These are phyloP conservation scores for Diaporthe caulivora DNA, from an alignment of 2,329 filamentous ascomycete genomes.

Conservation along the genomic window DNA sequence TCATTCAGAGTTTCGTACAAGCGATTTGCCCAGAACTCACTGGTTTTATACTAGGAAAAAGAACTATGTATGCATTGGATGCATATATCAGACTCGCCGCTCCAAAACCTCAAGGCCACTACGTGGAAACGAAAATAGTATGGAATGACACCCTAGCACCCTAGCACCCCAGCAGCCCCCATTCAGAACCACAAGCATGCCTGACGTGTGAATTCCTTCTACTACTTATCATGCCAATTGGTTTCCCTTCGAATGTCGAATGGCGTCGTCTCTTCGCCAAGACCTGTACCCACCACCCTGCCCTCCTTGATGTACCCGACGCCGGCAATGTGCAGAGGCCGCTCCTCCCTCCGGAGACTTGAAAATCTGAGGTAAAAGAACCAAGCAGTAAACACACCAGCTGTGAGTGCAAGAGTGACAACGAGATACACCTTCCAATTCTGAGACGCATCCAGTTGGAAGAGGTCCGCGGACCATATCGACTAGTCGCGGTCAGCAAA, in stretches of 20 bases:
- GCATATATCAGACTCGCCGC: too few species aligned
- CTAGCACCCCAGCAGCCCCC: too few species aligned
- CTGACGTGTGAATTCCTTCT: neutral
- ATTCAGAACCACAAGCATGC: too few species aligned
- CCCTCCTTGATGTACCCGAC: neutral
- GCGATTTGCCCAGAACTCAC: neutral
- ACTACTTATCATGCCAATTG: neutral
- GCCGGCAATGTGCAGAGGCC: conserved; percentile 1
- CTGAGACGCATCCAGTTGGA: conserved; percentile 8
- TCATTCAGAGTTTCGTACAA: neutral
- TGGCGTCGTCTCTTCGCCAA: neutral
- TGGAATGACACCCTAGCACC: too few species aligned
- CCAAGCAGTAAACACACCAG: conserved; percentile 28
- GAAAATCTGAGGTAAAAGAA: conserved; percentile 13
- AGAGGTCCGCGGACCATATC: conserved; percentile 29
- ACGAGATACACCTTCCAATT: conserved; percentile 29
- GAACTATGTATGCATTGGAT: too few species aligned
- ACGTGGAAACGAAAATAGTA: too few species aligned
- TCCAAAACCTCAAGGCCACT: too few species aligned
- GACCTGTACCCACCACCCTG: neutral
- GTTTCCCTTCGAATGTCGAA: neutral
- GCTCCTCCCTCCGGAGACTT: neutral
- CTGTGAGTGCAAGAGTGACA: conserved; percentile 16
- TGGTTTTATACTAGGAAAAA: neutral
- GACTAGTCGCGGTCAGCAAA: conserved; percentile 1